A percentile compares a stretch with the other conserved stretches of the same genome.
phyloP scores from a whole-genome alignment of 2,329 filamentous ascomycete species.

The Cryphonectria carpinicola region DNA sequence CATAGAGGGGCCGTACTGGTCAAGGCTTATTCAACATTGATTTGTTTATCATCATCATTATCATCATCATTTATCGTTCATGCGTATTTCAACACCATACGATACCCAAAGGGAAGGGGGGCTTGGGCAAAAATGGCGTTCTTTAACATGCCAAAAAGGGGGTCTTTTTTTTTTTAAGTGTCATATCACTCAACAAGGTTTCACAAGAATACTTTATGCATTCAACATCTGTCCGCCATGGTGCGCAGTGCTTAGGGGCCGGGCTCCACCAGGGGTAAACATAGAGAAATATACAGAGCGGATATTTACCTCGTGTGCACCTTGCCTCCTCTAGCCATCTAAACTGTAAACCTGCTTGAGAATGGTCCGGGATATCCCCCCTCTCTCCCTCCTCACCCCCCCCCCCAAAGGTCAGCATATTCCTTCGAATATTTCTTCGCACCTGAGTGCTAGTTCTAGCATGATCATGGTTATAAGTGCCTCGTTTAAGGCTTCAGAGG shows the following conservation, averaged over 20 bases:
- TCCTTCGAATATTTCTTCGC: too few species aligned
- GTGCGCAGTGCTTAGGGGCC: background rate
- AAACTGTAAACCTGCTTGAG: background rate
- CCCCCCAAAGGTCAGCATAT: too few species aligned
- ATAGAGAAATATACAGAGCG: background rate
- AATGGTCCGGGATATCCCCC: too few species aligned
- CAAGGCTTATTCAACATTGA: slow-evolving; percentile 9
- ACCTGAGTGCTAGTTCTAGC: too few species aligned
- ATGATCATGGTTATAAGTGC: too few species aligned
- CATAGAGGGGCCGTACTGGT: background rate
- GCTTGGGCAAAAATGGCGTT: slow-evolving; percentile 3
- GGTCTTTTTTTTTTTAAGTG: background rate
- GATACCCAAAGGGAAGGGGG: slow-evolving; percentile 19
- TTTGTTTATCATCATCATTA: background rate
- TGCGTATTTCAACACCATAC: slow-evolving; percentile 12
- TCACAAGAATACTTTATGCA: background rate
- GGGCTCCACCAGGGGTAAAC: background rate
- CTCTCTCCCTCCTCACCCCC: too few species aligned
- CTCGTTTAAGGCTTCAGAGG: background rate
- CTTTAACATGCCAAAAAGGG: slow-evolving; percentile 4
- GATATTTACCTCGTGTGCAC: background rate
- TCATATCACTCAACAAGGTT: background rate
- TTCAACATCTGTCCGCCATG: background rate
- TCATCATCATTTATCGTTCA: background rate
- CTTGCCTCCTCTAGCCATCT: background rate